These are phyloP conservation scores for Acacia crassicarpa DNA, from an alignment of 306 rosid genomes.

Conservation along the genomic window DNA sequence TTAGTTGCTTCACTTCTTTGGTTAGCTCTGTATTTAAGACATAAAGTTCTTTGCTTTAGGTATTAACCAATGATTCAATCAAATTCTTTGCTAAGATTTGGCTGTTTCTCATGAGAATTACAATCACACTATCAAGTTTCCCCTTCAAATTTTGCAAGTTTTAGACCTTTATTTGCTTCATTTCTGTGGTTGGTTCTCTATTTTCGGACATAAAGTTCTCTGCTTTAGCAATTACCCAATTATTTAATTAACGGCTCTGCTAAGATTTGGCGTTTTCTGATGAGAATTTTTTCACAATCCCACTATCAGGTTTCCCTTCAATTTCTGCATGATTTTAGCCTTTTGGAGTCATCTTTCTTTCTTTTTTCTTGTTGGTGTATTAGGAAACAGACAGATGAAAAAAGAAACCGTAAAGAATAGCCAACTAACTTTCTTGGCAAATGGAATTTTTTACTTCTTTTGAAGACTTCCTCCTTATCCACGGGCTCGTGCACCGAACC, in stretches of 20 bases:
- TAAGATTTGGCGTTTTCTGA: conserved; percentile 1
- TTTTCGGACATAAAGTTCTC: background rate
- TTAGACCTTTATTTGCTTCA: background rate
- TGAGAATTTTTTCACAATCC: background rate
- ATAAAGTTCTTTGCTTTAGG: background rate
- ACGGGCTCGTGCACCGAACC: background rate
- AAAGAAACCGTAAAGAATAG: background rate
- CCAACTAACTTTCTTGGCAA: background rate
- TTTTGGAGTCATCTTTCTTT: background rate
- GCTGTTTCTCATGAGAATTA: background rate
- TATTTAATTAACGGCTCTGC: conserved; percentile 20
- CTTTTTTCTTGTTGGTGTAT: background rate
- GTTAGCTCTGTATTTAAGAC: background rate
- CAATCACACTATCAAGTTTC: background rate
- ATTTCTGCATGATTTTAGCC: background rate
- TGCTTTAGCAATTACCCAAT: background rate
- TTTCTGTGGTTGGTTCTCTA: background rate
- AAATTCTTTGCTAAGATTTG: conserved; percentile 29
- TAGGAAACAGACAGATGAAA: background rate
- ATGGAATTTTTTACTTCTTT: background rate
- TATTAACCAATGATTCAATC: background rate
- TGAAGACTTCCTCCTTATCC: background rate
- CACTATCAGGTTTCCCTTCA: background rate
- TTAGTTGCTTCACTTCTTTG: background rate
- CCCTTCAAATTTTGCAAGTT: background rate